Evolutionary conservation across 441 rosid species (phyloP).

Genomic region (Populus tomentosa): DNA sequence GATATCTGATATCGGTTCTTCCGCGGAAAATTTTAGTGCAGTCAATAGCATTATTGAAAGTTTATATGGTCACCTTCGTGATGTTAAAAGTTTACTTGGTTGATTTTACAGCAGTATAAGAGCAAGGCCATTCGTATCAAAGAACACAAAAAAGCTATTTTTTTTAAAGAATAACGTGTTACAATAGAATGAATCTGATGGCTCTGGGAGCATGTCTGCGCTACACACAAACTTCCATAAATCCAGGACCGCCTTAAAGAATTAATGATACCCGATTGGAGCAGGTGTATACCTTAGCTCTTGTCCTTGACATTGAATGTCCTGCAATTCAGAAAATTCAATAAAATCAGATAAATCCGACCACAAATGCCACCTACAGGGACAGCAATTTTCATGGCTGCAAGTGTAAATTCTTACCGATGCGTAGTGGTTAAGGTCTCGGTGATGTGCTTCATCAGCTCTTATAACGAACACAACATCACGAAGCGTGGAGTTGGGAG

Average conservation of each 20-base stretch:
- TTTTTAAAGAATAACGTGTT: no score
- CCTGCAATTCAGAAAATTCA: slow-evolving; percentile 38
- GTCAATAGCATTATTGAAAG: not conserved
- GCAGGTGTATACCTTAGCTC: slow-evolving; percentile 71
- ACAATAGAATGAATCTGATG: not conserved
- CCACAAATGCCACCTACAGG: slow-evolving; percentile 16
- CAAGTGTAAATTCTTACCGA: slow-evolving; percentile 18
- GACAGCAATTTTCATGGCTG: not conserved
- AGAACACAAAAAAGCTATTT: not conserved
- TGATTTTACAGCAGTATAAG: not conserved
- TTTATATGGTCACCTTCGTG: not conserved
- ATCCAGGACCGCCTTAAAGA: not conserved
- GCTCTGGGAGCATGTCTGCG: not conserved
- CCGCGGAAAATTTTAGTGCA: not conserved
- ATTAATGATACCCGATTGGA: slow-evolving; percentile 63
- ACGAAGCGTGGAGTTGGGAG: slow-evolving; percentile 53
- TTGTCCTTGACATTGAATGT: slow-evolving; percentile 64
- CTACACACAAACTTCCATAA: not conserved
- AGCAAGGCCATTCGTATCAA: not conserved
- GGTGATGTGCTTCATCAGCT: slow-evolving; percentile 95
- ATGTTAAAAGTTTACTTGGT: not conserved
- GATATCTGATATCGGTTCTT: not conserved
- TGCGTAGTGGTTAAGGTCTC: slow-evolving; percentile 78
- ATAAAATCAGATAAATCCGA: not conserved
- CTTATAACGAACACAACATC: slow-evolving; percentile 72